A percentile compares a stretch with the other conserved stretches of the same genome.
These are phyloP conservation scores for Mycosphaerella arachidis DNA, from an alignment of 2,329 filamentous ascomycete species.

Conservation along the genomic window DNA sequence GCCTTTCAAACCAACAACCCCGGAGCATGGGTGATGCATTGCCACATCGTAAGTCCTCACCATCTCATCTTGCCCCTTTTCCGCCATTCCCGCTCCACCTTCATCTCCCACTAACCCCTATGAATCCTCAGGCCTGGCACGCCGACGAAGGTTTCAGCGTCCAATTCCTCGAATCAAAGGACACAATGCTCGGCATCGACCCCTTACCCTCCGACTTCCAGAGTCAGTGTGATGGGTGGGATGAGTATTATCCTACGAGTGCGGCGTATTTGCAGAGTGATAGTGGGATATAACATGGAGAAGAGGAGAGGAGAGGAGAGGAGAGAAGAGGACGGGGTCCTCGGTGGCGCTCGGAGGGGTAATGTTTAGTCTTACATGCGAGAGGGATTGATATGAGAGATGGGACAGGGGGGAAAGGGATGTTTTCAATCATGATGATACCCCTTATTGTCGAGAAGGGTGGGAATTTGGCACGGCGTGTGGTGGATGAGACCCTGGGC, in stretches of 20 bases:
- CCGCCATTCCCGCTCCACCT: background rate
- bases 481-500: too few relatives aligned
- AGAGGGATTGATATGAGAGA: too few relatives aligned
- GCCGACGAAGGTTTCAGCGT: constrained; percentile 32
- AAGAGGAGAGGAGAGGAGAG: background rate
- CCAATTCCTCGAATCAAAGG: constrained; percentile 31
- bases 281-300: constrained; percentile 26
- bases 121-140: constrained; percentile 26
- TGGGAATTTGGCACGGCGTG: too few relatives aligned
- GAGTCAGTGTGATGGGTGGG: constrained; percentile 30
- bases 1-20: constrained; percentile 43
- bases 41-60: constrained; percentile 36
- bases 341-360: too few relatives aligned
- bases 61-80: too few relatives aligned
- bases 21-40: constrained; percentile 42
- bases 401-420: too few relatives aligned
- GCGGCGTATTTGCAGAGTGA: constrained; percentile 29
- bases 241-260: constrained; percentile 23
- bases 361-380: too few relatives aligned
- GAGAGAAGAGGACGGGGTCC: too few relatives aligned
- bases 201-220: constrained; percentile 25
- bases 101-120: background rate
- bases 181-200: constrained; percentile 22
- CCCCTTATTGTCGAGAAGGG: too few relatives aligned
- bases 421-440: too few relatives aligned